Percentiles rank a stretch among this genome's conserved stretches.
Conservation (phyloP, 805 yeast species). For the Jamesozyma jinghongensis region DNA sequence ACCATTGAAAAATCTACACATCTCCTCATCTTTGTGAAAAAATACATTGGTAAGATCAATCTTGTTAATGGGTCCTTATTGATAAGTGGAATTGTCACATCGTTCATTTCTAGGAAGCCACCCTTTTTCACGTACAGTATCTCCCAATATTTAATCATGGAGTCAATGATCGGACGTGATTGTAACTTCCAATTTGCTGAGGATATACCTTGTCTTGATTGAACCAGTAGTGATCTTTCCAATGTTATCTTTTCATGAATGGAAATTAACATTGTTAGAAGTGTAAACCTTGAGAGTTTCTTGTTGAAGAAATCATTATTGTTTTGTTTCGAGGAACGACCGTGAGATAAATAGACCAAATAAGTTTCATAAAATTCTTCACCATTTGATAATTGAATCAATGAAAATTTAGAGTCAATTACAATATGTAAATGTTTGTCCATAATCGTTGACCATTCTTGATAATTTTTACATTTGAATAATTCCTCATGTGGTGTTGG, state of each 20-base stretch:
- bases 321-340: conserved; percentile 20
- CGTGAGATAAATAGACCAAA: conserved; percentile 38
- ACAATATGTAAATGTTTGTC: conserved; percentile 28
- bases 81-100: conserved; percentile 30
- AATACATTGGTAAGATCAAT: conserved; percentile 55
- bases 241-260: conserved; percentile 57
- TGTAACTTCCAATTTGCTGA: conserved; percentile 59
- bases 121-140: conserved; percentile 49
- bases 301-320: conserved; percentile 6
- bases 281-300: conserved; percentile 32
- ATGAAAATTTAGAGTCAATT: conserved; percentile 44
- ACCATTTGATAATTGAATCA: conserved; percentile 51
- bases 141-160: conserved; percentile 61
- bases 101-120: conserved; percentile 49
- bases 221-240: conserved; percentile 30
- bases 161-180: conserved; percentile 48
- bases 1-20: conserved; percentile 55
- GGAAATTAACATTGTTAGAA: conserved; percentile 50
- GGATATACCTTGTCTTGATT: conserved; percentile 33
- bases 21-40: conserved; percentile 58
- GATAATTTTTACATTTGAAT: conserved; percentile 45
- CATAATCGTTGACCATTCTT: conserved; percentile 43
- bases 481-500: conserved; percentile 52
- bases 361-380: conserved; percentile 38
- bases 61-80: conserved; percentile 51